A percentile compares a stretch with the other conserved stretches of the same genome.
These are phyloP conservation scores for Zostera marina DNA, from an alignment of 116 monocot species.

Conservation along the genomic window DNA sequence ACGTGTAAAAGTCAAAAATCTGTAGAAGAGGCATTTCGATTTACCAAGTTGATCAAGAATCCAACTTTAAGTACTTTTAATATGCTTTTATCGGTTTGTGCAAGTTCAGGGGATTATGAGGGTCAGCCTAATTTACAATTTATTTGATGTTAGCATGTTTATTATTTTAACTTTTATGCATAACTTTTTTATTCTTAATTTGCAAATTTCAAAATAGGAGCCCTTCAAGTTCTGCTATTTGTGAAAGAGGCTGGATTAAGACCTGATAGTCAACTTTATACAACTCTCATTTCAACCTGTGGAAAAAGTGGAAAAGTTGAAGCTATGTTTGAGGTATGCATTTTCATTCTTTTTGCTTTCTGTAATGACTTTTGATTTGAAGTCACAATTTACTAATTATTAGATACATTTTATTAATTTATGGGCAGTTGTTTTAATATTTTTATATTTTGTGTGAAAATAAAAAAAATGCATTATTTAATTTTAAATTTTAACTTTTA, in stretches of 20 bases:
- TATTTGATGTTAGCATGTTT: not conserved
- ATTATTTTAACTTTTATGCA: not conserved
- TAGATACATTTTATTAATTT: constrained; percentile 1
- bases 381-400: not conserved
- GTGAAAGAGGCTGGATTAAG: constrained; percentile 70
- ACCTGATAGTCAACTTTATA: constrained; percentile 91
- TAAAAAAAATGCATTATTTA: too few relatives aligned
- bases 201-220: constrained; percentile 28
- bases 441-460: not conserved
- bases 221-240: constrained; percentile 62
- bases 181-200: constrained; percentile 8
- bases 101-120: constrained; percentile 76
- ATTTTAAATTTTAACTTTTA: too few relatives aligned
- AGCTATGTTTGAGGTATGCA: constrained; percentile 91
- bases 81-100: constrained; percentile 89
- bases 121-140: constrained; percentile 19
- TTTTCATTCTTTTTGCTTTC: not conserved
- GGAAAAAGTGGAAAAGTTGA: constrained; percentile 93
- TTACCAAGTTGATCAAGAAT: constrained; percentile 53
- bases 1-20: constrained; percentile 62
- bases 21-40: constrained; percentile 64
- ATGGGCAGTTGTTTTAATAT: not conserved
- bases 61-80: constrained; percentile 89
- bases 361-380: not conserved
- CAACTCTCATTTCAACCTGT: constrained; percentile 84